Evolutionary conservation across 495 filamentous ascomycete genomes (phyloP), one percentile per base, ranked within the genome.

Genomic region (Pyronema omphalodes): DNA sequence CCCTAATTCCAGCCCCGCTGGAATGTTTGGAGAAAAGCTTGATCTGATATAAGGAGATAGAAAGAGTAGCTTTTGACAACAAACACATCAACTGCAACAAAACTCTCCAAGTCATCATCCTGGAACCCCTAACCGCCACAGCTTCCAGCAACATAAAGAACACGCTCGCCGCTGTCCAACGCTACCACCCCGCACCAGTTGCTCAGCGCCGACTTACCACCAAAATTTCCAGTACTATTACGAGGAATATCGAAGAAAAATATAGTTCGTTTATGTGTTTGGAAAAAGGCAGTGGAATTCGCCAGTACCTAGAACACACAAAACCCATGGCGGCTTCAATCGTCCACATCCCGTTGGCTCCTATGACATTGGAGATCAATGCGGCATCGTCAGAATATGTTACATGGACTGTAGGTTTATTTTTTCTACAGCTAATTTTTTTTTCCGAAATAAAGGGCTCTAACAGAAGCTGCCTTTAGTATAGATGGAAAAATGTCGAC

Each of bases 341-440:
- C 63, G 58, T 65, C 50, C 62, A 65, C 52, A 64, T 65, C 45
- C 62, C 62, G 17, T 56, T 65, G 62, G 65, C 62, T 58, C 62
- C 62, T 37, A 65, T 65, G 62, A 65, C 58, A n/a, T 53, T 65
- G 58, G 62, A 65, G 62, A 65, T 65, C 45, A 64, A 65, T 39
- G 61, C 62, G 7, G 62, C 62, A 39, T 65, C 62, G n/a, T 65
- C 62, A 23, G 62, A 64, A 59, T 64, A 65, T 19, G 62, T 65
- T 52, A 65, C 62, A 29, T 65, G 62, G 62, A 61, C 64, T 55
- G 62, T 65, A 65, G 52, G 62, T 64, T 29, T 29, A 29, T 29
- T 29, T 29, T 34, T 55, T 36, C 18, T 35, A 34, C 17, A 45
- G 40, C 39, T 5, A 18, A 8, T 43, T 29, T 39, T 53, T 14